These are phyloP conservation scores for Stygiomarasmius scandens DNA, from an alignment of 1,284 basidiomycete species.

Conservation along the genomic window DNA sequence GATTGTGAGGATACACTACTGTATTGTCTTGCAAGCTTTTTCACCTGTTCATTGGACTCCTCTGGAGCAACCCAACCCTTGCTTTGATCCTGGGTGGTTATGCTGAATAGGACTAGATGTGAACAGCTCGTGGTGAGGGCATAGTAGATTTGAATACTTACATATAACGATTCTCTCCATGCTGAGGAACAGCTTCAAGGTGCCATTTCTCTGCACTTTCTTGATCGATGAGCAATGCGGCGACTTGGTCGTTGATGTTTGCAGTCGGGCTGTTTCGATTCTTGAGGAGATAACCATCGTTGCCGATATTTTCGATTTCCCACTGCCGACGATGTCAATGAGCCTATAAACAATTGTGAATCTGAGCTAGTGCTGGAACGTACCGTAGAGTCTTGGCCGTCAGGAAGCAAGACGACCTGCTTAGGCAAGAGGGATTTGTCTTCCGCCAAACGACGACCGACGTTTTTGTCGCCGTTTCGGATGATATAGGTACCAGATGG, in stretches of 20 bases:
- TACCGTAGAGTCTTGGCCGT: neutral
- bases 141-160: neutral
- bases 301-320: neutral
- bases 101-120: neutral
- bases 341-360: neutral
- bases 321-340: neutral
- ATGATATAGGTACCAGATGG: slow-evolving; percentile 6
- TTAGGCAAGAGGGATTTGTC: slow-evolving; percentile 2
- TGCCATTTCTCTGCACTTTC: slow-evolving; percentile 2
- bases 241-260: neutral
- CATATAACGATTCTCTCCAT: slow-evolving; percentile 3
- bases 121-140: neutral
- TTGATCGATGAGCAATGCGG: neutral
- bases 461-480: neutral
- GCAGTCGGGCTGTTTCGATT: neutral
- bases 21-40: too few species aligned
- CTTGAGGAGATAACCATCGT: neutral
- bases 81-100: neutral
- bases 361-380: neutral
- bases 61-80: slow-evolving; percentile 8
- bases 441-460: slow-evolving; percentile 3
- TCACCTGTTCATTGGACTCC: neutral
- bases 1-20: too few species aligned
- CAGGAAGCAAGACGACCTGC: neutral
- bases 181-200: slow-evolving; percentile 1